Base-by-base conservation (phyloP, 148 eudicot species). In the Rhododendron molle region DNA sequence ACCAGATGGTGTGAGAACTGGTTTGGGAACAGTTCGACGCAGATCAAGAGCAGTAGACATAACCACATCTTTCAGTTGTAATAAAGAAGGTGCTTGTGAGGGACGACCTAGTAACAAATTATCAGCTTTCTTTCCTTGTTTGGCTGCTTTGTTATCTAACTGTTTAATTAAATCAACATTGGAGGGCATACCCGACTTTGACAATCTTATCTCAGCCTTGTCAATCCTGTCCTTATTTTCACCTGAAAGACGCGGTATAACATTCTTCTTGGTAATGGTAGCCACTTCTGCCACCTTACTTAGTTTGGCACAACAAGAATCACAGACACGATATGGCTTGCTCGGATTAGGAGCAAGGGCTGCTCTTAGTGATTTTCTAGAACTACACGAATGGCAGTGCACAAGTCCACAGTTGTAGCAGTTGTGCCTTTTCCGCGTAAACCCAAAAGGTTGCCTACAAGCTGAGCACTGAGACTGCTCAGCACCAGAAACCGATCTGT, bases 381-480 rank as follows among this genome's bases (percentile, higher is more conserved):
- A 95, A 86, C 96, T 96, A 87, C 99, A 96, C 0, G 98, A 89
- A 86, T 96, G 99, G 90, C 99, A 96, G 79, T 94, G 98, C 23
- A 97, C 99, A 83, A 94, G 96, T 71, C 99, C 99, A 90, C 99
- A 97, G 85, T 97, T 97, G 87, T 97, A 97, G 89, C 99, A 97
- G 86, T 97, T 97, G 81, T 97, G 99, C 89, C 98, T 89, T 90
- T 96, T 97, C 80, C 99, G 91, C 30, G 98, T 95, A 91, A 96
- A 96, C 7, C 98, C 98, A 88, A 96, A 96, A 76, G 99, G 94
- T 88, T 93, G 99, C 84, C 98, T 89, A 87, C 99, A 96, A 87
- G 98, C 90, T 13, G 99, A 91, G 84, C 99, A 96, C 90, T 94
- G 99, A 67, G 99, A 93, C 88, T 95, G 98, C 89, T 96, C 99